Percentiles rank a stretch among this genome's conserved stretches.
Conservation (phyloP, 331 rosid genomes). For the Malus hybrid region DNA sequence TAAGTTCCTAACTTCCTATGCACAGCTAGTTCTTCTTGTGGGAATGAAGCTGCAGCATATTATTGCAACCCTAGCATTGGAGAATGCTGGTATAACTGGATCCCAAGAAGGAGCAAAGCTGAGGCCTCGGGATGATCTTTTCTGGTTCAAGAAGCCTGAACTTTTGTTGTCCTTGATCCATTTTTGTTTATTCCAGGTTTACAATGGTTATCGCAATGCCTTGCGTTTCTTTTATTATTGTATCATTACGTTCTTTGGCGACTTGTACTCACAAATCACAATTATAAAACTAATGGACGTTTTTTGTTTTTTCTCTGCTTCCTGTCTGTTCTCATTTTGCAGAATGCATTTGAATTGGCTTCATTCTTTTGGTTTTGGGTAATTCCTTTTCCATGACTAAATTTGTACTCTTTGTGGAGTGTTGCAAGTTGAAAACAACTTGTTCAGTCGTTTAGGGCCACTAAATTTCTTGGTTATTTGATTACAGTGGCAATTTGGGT, state of each 20-base stretch:
- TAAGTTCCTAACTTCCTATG: conserved; percentile 2
- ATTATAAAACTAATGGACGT: neutral
- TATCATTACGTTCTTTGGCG: neutral
- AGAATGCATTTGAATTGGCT: conserved; percentile 96
- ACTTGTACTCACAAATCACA: neutral
- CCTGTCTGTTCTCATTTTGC: conserved; percentile 20
- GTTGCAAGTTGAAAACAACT: neutral
- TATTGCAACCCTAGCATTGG: conserved; percentile 87
- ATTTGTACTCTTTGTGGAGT: neutral
- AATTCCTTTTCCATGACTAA: conserved; percentile 29
- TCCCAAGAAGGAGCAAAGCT: conserved; percentile 47
- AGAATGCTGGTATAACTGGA: conserved; percentile 72
- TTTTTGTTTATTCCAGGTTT: conserved; percentile 90
- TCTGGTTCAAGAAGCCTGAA: conserved; percentile 97
- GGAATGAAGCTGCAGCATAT: conserved; percentile 92
- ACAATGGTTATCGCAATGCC: conserved; percentile 8
- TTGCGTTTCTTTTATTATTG: neutral
- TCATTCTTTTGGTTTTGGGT: conserved; percentile 99
- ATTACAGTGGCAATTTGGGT: conserved; percentile 97
- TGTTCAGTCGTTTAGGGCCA: neutral
- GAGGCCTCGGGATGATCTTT: conserved; percentile 94
- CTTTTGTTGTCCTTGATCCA: conserved; percentile 81
- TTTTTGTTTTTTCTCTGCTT: neutral
- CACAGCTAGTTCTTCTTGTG: conserved; percentile 89
- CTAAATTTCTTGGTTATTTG: conserved; percentile 18